Conservation (phyloP, 352 stramenopile species). For the Pythium volutum region DNA sequence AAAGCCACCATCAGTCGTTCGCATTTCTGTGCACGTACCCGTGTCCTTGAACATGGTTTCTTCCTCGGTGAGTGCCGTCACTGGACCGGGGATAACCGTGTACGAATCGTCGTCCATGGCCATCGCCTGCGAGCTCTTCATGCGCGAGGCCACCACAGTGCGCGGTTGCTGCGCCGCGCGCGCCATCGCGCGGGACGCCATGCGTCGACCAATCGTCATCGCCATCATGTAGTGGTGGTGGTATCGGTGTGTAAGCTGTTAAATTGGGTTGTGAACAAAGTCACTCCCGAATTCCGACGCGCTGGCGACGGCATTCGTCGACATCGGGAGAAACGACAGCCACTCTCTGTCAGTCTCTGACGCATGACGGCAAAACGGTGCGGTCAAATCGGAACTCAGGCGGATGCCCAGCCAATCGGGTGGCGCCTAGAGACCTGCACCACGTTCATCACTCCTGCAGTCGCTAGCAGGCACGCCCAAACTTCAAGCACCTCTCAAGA, state of each 20-base stretch:
- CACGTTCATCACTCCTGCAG: neutral
- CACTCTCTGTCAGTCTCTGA: neutral
- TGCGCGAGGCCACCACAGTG: slow-evolving; percentile 1
- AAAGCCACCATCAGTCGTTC: neutral
- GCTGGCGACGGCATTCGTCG: slow-evolving; percentile 5
- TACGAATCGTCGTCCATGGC: slow-evolving; percentile 10
- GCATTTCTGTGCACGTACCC: slow-evolving; percentile 32
- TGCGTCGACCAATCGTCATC: slow-evolving; percentile 16
- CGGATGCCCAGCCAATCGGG: slow-evolving; percentile 11
- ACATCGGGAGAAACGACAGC: neutral
- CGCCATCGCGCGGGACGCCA: slow-evolving; percentile 5
- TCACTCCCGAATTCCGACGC: too few species aligned
- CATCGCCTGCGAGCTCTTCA: slow-evolving; percentile 21
- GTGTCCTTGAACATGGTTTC: slow-evolving; percentile 81
- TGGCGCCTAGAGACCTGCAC: neutral
- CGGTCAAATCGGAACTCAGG: neutral
- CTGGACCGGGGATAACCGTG: slow-evolving; percentile 23
- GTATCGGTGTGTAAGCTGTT: slow-evolving; percentile 1
- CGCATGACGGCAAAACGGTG: neutral
- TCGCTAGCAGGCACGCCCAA: neutral
- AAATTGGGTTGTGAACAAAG: slow-evolving; percentile 13
- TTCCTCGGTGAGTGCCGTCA: slow-evolving; percentile 70
- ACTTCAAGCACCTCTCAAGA: slow-evolving; percentile 2
- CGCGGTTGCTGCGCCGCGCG: slow-evolving; percentile 1
- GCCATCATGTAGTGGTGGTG: neutral